Evolutionary conservation across 805 yeast genomes (phyloP), one percentile per base, ranked within the genome.

Genomic region (Ogataea populi-albae): DNA sequence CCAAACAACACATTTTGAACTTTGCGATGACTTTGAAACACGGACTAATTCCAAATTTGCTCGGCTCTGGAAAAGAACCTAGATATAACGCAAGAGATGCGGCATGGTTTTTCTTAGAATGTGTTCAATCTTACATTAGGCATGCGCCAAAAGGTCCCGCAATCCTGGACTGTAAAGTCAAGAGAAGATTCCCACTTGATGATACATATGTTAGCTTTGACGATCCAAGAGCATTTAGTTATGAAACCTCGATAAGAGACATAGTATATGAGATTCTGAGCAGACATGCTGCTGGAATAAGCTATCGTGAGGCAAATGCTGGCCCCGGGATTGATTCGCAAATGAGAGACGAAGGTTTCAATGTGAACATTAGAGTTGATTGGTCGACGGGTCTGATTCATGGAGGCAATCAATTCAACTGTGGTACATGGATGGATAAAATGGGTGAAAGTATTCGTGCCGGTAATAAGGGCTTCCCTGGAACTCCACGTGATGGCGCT

Each of bases 351-450:
- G 86, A 84, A 52, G 98, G 98, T 0, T 91, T 91, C 67, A 83
- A 91, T 57, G 89, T 91, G 29, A 73, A 76, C 45, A 73, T 89
- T 2, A 52, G 63, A 39, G 87, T 89, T 29, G 97, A 91, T 57
- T 91, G 97, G 97, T 52, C 66, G 0, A 88, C 85, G 9, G 98
- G 98, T 1, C 64, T 93, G 20, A 66, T 89, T 4, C 83, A 78
- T 58, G 98, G 98, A 30, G 98, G 98, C 2, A 85, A 86, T 32
- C 95, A 85, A 59, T 77, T 64, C 58, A 91, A 91, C 57, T 91
- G 98, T 66, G 98, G 98, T 16, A 93, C 98, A 0, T 91, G 98
- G 98, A 91, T 89, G 96, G 98, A 91, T 63, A 91, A 91, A 64
- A 91, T 91, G 98, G 98, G 98, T 17, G 98, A 93, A 64, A 85